Base-by-base conservation (phyloP, 2,329 filamentous ascomycete species). In the Ophiostoma sp. region DNA sequence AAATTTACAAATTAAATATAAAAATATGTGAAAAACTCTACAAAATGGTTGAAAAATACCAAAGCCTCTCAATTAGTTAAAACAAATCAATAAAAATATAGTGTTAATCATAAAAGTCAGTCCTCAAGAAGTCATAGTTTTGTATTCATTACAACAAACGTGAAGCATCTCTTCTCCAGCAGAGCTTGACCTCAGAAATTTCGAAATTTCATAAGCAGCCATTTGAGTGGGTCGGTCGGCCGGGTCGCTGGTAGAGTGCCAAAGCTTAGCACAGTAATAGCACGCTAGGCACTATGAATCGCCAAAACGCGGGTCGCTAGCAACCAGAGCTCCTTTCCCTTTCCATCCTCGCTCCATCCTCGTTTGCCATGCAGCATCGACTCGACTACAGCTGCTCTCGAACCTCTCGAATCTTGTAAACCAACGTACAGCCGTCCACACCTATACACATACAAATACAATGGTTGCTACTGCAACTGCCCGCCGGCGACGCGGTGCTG, bases 401-500 rank as follows among this genome's bases (percentile, higher is more conserved):
- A 39, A 39, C 1, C 13, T 11, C 36, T 39, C 10, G 36, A 2
- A 39, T 39, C 36, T 13, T 48, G 4, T n/a, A 48, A n/a, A 48
- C 6, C 13, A 39, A 44, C 13, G 7, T 39, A 39, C 36, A 39
- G 36, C 6, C 39, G 4, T 35, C 27, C 7, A 57, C 23, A 57
- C 15, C 17, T 8, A 23, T 15, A 31, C 35, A 20, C 8, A 0
- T 33, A 15, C 20, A 27, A 13, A 4, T 20, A 62, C 13, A 31
- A 65, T 65, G 62, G n/a, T 20, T 7, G 11, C 62, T 2, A 15
- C 62, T n/a, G 62, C 35, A 23, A 36, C 70, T 27, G 70, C 67
- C 48, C 70, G 70, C 67, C 70, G 70, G 44, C 67, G 70, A 71
- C 70, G 70, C 60, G 70, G 60, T 20, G 67, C 62, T 20, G 62